These are phyloP conservation scores for Tulasnella sp. DNA, from an alignment of 768 basidiomycete genomes.

Conservation along the genomic window DNA sequence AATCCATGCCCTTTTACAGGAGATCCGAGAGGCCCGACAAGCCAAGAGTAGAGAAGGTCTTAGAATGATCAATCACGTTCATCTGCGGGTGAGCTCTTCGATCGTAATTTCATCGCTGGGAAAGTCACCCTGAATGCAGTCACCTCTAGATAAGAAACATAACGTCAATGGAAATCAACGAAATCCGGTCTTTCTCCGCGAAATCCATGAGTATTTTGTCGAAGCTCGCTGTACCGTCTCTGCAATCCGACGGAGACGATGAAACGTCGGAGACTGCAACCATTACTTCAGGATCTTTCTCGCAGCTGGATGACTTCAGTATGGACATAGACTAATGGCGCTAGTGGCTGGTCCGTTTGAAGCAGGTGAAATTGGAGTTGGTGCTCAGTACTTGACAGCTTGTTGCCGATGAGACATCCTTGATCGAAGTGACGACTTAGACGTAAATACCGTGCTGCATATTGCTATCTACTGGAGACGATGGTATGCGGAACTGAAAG, in stretches of 20 bases:
- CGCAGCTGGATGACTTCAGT: neutral
- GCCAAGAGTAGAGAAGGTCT: conserved; percentile 86
- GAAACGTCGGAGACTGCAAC: conserved; percentile 12
- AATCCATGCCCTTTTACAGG: conserved; percentile 75
- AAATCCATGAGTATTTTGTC: conserved; percentile 65
- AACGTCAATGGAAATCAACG: conserved; percentile 86
- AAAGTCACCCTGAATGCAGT: neutral
- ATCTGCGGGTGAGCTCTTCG: conserved; percentile 49
- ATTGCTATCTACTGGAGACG: neutral
- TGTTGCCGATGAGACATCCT: too few species aligned
- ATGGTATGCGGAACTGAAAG: neutral
- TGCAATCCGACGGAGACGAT: conserved; percentile 11
- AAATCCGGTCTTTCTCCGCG: conserved; percentile 80
- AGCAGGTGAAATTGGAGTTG: too few species aligned
- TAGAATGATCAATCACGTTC: conserved; percentile 62
- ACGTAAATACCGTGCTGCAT: too few species aligned
- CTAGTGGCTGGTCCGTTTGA: too few species aligned
- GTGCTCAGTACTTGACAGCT: too few species aligned
- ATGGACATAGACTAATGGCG: conserved; percentile 15
- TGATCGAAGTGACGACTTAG: too few species aligned
- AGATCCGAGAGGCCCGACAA: conserved; percentile 90
- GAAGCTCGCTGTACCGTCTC: conserved; percentile 32
- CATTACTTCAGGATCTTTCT: neutral
- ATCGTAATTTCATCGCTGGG: neutral
- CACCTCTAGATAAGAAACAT: conserved; percentile 60